A percentile compares a stretch with the other conserved stretches of the same genome.
Evolutionary conservation across 2,329 filamentous ascomycete species (phyloP).

Genomic region (Exophiala bonariae): DNA sequence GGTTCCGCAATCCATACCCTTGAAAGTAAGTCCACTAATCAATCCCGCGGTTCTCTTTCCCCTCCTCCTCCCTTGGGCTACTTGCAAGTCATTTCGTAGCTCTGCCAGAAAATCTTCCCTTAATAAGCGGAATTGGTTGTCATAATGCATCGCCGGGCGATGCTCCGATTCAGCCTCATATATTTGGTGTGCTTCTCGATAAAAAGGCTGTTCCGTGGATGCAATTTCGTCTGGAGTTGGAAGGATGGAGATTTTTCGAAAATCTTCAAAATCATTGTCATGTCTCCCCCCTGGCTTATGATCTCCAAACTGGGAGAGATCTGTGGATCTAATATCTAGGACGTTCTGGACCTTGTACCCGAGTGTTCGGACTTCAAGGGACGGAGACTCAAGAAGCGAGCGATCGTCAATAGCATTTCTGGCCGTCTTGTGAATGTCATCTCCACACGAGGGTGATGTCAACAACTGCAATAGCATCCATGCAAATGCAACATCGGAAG

Average conservation of each 20-base stretch:
- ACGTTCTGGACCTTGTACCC: conserved; percentile 46
- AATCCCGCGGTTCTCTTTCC: conserved; percentile 1
- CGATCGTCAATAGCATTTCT: conserved; percentile 28
- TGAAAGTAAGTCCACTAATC: neutral
- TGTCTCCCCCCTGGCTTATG: conserved; percentile 64
- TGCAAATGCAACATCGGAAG: conserved; percentile 40
- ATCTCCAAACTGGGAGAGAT: neutral
- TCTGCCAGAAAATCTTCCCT: conserved; percentile 71
- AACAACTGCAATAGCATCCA: conserved; percentile 55
- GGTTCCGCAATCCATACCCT: conserved; percentile 37
- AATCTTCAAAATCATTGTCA: conserved; percentile 69
- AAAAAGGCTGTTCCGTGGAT: conserved; percentile 55
- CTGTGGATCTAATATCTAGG: conserved; percentile 31
- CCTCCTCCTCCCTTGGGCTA: neutral
- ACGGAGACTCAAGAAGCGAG: conserved; percentile 28
- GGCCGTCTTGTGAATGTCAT: conserved; percentile 29
- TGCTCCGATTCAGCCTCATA: conserved; percentile 36
- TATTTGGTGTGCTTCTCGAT: conserved; percentile 54
- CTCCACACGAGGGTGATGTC: conserved; percentile 26
- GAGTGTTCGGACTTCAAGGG: conserved; percentile 33
- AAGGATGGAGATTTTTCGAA: conserved; percentile 61
- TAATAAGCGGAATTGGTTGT: conserved; percentile 71
- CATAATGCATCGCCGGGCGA: conserved; percentile 56
- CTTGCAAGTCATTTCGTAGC: conserved; percentile 61
- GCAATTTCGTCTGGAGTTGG: conserved; percentile 67